Base-by-base conservation (phyloP, 306 rosid genomes). In the Cyclanthera cordifolia region DNA sequence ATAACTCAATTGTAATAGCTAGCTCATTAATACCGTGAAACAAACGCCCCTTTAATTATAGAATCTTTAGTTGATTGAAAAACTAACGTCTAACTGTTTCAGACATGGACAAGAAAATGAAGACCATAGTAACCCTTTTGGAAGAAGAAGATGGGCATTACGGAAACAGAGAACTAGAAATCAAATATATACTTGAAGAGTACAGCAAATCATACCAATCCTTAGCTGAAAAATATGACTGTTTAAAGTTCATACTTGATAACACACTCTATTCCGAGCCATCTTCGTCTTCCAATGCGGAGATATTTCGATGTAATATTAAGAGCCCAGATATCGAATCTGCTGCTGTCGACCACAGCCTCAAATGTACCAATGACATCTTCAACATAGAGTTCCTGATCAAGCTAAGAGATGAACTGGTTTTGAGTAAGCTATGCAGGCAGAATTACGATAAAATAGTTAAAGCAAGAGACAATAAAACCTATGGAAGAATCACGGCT, bases 51-150 rank as follows among this genome's bases (percentile, higher is more conserved):
- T 45, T 19, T 1, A 34, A 11, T 20, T 1, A 37, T 6, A 58
- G 19, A 37, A 41, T 20, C 69, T 63, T 63, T 45, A 11, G 30
- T 63, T 41, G 69, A 37, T 41, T 39, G 19, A 21, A 21, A 43
- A 21, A 11, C 8, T 39, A 63, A 63, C 69, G 12, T 19, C 30
- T 32, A 21, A 23, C 14, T 21, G 17, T 64, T 13, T 43, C 70
- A 64, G 70, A 64, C 37, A 41, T 64, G 11, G 53, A 64, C 70
- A 20, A 45, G 70, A 64, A 64, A 64, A 45, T 64, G 70, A 64
- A 64, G 37, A 37, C 70, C 20, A 64, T 64, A 64, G 8, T 21
- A 21, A 64, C 49, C 14, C 53, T 23, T 21, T 64, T 64, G 49
- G 70, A 64, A 43, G 70, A 64, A 43, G 70, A 43, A 13, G 70